Evolutionary conservation across 2,329 filamentous ascomycete species (phyloP).

Genomic region (Aspergillus versicolor): DNA sequence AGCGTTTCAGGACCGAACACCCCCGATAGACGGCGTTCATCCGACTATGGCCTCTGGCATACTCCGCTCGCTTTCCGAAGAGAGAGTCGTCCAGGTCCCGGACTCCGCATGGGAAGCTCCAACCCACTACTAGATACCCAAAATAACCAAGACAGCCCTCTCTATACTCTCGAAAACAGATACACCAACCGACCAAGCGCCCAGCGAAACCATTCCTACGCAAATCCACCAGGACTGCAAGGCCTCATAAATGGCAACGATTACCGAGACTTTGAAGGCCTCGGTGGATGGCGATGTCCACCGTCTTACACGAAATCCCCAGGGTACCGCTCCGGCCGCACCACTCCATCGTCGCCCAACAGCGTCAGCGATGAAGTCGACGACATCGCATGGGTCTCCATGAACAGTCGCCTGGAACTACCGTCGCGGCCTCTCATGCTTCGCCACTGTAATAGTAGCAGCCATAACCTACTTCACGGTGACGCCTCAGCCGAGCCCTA

Average conservation of each 20-base stretch:
- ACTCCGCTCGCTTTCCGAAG: not conserved
- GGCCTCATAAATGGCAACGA: conserved; percentile 33
- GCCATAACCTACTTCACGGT: not conserved
- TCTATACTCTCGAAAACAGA: not conserved
- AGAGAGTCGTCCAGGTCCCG: conserved; percentile 5
- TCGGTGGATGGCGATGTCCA: conserved; percentile 41
- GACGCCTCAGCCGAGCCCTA: conserved; percentile 10
- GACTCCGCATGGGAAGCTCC: conserved; percentile 10
- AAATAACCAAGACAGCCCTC: conserved; percentile 5
- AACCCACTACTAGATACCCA: not conserved
- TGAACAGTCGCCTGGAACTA: conserved; percentile 40
- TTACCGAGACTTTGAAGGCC: conserved; percentile 45
- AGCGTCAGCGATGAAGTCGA: conserved; percentile 29
- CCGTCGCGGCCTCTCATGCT: conserved; percentile 31
- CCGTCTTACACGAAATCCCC: conserved; percentile 19
- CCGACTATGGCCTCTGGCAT: conserved; percentile 18
- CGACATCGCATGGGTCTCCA: conserved; percentile 38
- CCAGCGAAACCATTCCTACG: conserved; percentile 16
- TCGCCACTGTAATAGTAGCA: conserved; percentile 8
- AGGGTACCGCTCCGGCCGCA: conserved; percentile 22
- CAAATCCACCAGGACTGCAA: conserved; percentile 20
- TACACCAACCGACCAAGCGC: conserved; percentile 16
- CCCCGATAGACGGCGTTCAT: conserved; percentile 26
- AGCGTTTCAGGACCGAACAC: conserved; percentile 29
- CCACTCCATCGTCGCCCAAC: conserved; percentile 25